These are phyloP conservation scores for Xylaria scruposa DNA, from an alignment of 495 filamentous ascomycete species.

Conservation along the genomic window DNA sequence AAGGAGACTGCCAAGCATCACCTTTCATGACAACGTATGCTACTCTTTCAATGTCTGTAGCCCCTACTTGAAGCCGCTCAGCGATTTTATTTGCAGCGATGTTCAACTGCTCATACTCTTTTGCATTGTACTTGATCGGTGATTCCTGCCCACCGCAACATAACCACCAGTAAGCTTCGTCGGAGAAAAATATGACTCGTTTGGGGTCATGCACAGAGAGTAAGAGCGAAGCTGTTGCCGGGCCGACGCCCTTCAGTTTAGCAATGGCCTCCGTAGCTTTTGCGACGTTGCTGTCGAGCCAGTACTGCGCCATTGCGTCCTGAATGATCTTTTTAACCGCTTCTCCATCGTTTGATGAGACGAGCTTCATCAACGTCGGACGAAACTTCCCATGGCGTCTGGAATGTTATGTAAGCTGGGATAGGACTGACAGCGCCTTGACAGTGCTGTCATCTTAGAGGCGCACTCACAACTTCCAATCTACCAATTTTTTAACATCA, in stretches of 20 bases:
- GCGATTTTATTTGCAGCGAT: constrained; percentile 51
- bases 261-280: constrained; percentile 58
- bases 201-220: constrained; percentile 65
- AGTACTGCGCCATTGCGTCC: constrained; percentile 57
- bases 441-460: constrained; percentile 4
- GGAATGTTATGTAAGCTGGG: constrained; percentile 17
- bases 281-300: constrained; percentile 51
- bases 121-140: constrained; percentile 66
- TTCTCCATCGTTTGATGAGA: constrained; percentile 63
- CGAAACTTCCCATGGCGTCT: constrained; percentile 72
- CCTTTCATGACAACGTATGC: constrained; percentile 67
- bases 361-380: constrained; percentile 69
- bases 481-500: constrained; percentile 62
- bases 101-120: constrained; percentile 67
- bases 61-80: constrained; percentile 59
- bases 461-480: constrained; percentile 78
- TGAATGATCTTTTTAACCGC: constrained; percentile 52
- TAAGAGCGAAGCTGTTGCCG: constrained; percentile 75
- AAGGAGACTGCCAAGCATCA: constrained; percentile 18
- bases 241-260: constrained; percentile 67
- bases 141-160: constrained; percentile 53
- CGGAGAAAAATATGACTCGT: constrained; percentile 74
- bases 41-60: constrained; percentile 69
- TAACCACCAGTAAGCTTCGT: constrained; percentile 76
- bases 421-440: constrained; percentile 3